Evolutionary conservation across 192 early-diverging fungal species (phyloP).

Genomic region (Phlyctochytrium arcticum): DNA sequence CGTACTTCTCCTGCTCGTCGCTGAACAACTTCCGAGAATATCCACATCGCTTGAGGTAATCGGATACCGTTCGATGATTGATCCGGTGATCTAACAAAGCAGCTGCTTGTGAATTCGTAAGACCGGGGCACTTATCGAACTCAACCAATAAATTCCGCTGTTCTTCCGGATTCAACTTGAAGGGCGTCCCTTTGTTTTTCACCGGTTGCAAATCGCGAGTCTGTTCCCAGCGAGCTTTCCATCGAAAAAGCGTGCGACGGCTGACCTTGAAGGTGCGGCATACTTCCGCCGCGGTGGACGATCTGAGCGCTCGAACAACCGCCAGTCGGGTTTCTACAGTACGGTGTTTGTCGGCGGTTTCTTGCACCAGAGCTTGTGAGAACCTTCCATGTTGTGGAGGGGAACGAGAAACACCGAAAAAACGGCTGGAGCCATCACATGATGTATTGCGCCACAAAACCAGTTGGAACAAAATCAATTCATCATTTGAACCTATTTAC

Average conservation of each 20-base stretch:
- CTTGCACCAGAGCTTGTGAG: background rate
- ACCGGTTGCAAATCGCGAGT: background rate
- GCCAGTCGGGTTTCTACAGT: background rate
- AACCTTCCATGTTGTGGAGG: too few species aligned
- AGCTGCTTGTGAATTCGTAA: slow-evolving; percentile 1
- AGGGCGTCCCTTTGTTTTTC: background rate
- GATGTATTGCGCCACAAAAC: too few species aligned
- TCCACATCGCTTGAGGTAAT: background rate
- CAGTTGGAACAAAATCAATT: too few species aligned
- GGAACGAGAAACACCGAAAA: too few species aligned
- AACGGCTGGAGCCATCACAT: too few species aligned
- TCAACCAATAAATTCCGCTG: background rate
- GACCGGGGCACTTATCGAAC: background rate
- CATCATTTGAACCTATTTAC: too few species aligned
- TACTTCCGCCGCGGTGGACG: background rate
- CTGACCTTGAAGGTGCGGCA: background rate
- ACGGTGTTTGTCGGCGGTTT: background rate
- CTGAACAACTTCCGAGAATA: slow-evolving; percentile 1
- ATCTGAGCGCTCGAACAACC: background rate
- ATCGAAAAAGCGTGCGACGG: background rate
- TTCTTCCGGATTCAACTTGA: background rate
- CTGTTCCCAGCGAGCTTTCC: background rate
- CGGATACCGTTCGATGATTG: background rate
- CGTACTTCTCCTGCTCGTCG: background rate
- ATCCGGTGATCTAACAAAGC: background rate